Base-by-base conservation (phyloP, 805 yeast species). In the Wickerhamomyces canadensis region DNA sequence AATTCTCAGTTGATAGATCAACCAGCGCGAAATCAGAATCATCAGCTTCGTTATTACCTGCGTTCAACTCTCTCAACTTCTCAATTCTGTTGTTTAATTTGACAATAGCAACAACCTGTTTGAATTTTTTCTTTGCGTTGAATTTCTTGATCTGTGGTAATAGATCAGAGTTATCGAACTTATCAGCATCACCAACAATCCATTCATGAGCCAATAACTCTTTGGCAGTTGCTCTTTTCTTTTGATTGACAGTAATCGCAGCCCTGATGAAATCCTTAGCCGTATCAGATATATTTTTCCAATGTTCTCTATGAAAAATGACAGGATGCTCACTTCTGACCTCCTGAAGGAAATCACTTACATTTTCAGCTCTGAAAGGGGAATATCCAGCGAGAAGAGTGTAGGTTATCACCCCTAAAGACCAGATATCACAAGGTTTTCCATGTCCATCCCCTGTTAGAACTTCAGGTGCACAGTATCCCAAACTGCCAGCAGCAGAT, bases 391-490 rank as follows among this genome's bases (percentile, higher is more conserved):
- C 87, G 31, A 91, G 68, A 32, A 89, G 64, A 0, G 97, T 89
- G 60, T 87, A 93, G 0, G 96, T 77, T 31, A 91, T 86, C 8
- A 91, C 95, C 25, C 98, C 98, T 27, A 91, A 57, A 2, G 95
- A 84, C 98, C 98, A 91, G 38, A 91, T 75, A 58, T 91, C 98
- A 62, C 96, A 91, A 1, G 96, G 91, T 52, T 84, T 86, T 27
- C 96, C 95, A 61, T 91, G 97, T 8, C 96, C 98, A 27, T 70
- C 67, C 13, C 84, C 79, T 29, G 78, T 63, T 27, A 91, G 71
- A 7, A 91, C 88, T 55, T 91, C 98, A 0, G 98, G 98, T 0
- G 98, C 98, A 24, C 95, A 96, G 58, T 91, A 91, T 2, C 98
- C 98, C 61, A 86, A 80, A 1, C 96, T 84, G 1, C 98, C 98